A percentile compares a stretch with the other conserved stretches of the same genome.
These are phyloP conservation scores for Corylus americana DNA, from an alignment of 306 rosid species.

Conservation along the genomic window DNA sequence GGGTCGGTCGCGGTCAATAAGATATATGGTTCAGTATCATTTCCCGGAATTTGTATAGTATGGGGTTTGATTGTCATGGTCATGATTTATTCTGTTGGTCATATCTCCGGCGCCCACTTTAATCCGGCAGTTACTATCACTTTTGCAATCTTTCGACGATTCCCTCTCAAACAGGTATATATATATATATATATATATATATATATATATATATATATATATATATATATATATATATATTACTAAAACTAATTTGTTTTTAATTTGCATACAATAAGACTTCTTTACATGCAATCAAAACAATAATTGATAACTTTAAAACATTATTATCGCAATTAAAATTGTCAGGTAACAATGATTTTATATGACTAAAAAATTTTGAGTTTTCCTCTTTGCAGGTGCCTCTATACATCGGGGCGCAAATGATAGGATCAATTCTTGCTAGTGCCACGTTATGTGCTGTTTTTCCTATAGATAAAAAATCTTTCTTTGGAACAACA, in stretches of 20 bases:
- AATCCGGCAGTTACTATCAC: conserved; percentile 59
- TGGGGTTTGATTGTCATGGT: conserved; percentile 58
- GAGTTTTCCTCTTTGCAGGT: conserved; percentile 31
- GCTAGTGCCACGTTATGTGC: conserved; percentile 61
- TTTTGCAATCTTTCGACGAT: conserved; percentile 47
- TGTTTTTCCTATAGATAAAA: conserved; percentile 32
- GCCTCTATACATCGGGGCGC: conserved; percentile 55
- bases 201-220: too few species aligned
- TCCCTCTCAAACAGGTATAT: conserved; percentile 40
- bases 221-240: too few species aligned
- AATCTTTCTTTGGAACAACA: conserved; percentile 48
- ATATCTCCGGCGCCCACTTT: conserved; percentile 71
- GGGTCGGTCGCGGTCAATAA: conserved; percentile 47
- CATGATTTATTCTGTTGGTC: conserved; percentile 60
- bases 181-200: too few species aligned
- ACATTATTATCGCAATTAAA: too few species aligned
- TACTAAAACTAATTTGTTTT: too few species aligned
- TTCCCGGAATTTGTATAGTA: conserved; percentile 52
- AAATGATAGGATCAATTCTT: conserved; percentile 51
- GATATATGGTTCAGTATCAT: conserved; percentile 34
- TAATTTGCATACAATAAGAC: too few species aligned
- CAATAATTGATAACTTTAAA: too few species aligned
- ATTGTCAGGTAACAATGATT: too few species aligned
- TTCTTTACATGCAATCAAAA: too few species aligned
- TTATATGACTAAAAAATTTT: too few species aligned